Evolutionary conservation across 192 early-diverging fungal species (phyloP).

Genomic region (Coemansia sp.): DNA sequence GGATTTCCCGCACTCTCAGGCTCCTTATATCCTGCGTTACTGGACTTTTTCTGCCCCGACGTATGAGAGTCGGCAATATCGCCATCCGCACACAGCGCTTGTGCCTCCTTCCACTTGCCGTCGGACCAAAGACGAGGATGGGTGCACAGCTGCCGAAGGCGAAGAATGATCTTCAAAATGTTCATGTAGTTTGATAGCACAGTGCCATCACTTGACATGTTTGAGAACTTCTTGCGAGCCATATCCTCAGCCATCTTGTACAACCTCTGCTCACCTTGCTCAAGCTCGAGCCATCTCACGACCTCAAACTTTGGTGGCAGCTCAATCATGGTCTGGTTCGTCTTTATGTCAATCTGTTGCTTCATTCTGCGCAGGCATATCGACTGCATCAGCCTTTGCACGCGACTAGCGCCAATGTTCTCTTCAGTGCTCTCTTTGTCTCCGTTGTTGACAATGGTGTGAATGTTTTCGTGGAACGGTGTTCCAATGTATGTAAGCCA

Average conservation of each 20-base stretch:
- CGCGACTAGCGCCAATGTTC: slow-evolving; percentile 42
- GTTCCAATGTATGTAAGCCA: slow-evolving; percentile 76
- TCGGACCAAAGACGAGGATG: slow-evolving; percentile 60
- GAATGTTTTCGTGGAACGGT: slow-evolving; percentile 67
- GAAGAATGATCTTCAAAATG: slow-evolving; percentile 56
- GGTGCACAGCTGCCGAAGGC: slow-evolving; percentile 70
- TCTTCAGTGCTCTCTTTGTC: slow-evolving; percentile 16
- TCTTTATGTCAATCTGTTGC: slow-evolving; percentile 59
- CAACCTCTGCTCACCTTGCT: slow-evolving; percentile 65
- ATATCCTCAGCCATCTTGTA: slow-evolving; percentile 69
- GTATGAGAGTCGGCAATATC: slow-evolving; percentile 14
- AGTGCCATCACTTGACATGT: slow-evolving; percentile 63
- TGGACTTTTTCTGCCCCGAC: background rate
- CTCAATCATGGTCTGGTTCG: slow-evolving; percentile 77
- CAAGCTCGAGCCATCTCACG: slow-evolving; percentile 65
- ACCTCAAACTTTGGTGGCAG: slow-evolving; percentile 67
- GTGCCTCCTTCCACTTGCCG: slow-evolving; percentile 50
- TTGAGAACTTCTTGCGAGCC: slow-evolving; percentile 63
- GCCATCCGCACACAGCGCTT: slow-evolving; percentile 29
- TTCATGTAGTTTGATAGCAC: slow-evolving; percentile 67
- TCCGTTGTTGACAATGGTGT: slow-evolving; percentile 17
- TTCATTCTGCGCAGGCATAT: slow-evolving; percentile 84
- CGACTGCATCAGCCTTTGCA: slow-evolving; percentile 55
- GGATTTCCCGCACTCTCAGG: background rate
- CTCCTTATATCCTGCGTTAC: background rate